Evolutionary conservation across 2,329 filamentous ascomycete species (phyloP).

Genomic region (Fusarium avenaceum): DNA sequence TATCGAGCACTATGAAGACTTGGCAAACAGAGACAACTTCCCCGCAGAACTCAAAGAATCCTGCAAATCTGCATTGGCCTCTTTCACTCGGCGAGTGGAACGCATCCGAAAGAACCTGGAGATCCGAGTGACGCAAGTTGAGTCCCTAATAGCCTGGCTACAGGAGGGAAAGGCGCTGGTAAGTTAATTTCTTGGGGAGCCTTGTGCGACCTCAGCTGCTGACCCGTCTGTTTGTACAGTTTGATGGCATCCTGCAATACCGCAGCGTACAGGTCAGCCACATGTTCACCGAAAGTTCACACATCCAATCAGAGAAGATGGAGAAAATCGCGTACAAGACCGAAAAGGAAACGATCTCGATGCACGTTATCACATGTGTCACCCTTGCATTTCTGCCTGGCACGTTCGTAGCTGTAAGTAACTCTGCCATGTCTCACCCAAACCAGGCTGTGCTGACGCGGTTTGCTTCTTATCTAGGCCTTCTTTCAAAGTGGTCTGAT

Average conservation of each 20-base stretch:
- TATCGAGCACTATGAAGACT: constrained; percentile 11
- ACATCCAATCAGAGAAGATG: background rate
- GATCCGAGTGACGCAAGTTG: constrained; percentile 10
- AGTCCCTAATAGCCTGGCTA: constrained; percentile 9
- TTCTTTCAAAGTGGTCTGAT: constrained; percentile 7
- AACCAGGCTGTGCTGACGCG: background rate
- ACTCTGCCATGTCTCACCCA: background rate
- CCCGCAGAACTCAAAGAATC: background rate
- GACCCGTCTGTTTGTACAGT: background rate
- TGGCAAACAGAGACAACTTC: background rate
- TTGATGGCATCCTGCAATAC: constrained; percentile 3
- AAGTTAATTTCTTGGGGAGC: background rate
- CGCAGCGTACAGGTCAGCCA: constrained; percentile 4
- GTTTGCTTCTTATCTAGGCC: background rate
- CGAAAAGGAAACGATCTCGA: constrained; percentile 57
- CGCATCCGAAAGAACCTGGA: constrained; percentile 22
- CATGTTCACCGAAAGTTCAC: background rate
- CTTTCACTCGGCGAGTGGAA: constrained; percentile 11
- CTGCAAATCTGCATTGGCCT: background rate
- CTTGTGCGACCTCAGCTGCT: background rate
- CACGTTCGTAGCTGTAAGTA: constrained; percentile 51
- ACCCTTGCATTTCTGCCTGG: constrained; percentile 51
- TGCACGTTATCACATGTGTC: constrained; percentile 52
- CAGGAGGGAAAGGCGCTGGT: constrained; percentile 3
- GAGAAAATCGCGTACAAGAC: constrained; percentile 62